Percentiles rank a stretch among this genome's conserved stretches.
These are phyloP conservation scores for Calophaca sinica DNA, from an alignment of 306 rosid genomes.

Conservation along the genomic window DNA sequence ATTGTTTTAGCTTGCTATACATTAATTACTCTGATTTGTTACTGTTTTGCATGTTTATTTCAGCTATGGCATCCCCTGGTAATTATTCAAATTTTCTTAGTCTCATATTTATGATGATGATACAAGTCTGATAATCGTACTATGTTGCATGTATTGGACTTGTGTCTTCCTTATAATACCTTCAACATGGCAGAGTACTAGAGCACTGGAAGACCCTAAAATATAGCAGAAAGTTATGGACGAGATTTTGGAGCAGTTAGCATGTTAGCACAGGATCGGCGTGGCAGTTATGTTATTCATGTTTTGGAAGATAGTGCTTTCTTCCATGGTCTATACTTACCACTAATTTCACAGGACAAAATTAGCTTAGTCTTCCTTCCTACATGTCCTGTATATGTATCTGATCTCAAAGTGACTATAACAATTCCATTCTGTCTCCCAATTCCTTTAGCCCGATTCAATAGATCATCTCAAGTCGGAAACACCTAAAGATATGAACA, in stretches of 20 bases:
- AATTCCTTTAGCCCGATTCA: too few species aligned
- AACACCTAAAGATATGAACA: too few species aligned
- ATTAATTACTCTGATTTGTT: neutral
- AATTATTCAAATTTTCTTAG: neutral
- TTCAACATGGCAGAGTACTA: slow-evolving; percentile 59
- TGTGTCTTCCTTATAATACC: neutral
- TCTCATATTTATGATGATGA: neutral
- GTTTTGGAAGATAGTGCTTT: too few species aligned
- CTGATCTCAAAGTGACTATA: too few species aligned
- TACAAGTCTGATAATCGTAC: neutral
- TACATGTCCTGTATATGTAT: too few species aligned
- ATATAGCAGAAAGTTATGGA: slow-evolving; percentile 73
- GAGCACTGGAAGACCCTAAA: slow-evolving; percentile 71
- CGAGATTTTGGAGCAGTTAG: slow-evolving; percentile 76
- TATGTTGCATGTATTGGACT: neutral
- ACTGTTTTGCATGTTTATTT: neutral
- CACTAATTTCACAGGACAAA: too few species aligned
- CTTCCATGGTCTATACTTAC: too few species aligned
- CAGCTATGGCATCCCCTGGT: neutral
- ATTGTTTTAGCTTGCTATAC: neutral
- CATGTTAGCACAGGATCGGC: slow-evolving; percentile 87
- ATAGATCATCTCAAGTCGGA: too few species aligned
- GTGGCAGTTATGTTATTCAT: neutral
- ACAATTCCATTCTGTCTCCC: too few species aligned
- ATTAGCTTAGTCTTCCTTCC: too few species aligned